phyloP scores from a whole-genome alignment of 257 asterid genomes.

The Solanum bulbocastanum region DNA sequence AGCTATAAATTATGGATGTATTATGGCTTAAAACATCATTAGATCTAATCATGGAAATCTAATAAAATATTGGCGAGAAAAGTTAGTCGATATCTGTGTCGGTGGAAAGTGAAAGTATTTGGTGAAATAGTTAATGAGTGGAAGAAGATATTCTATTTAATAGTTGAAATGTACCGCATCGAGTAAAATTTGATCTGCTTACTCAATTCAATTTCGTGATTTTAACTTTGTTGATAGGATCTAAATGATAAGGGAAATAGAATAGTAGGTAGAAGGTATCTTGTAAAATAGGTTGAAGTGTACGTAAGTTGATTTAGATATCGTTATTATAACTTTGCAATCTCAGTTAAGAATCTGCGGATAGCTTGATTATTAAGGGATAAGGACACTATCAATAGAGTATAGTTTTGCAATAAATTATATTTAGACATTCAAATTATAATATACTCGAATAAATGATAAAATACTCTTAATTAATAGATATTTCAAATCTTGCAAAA shows the following conservation, averaged over 20 bases:
- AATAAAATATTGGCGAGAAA: too few relatives aligned
- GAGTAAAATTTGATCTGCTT: background rate
- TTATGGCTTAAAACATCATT: too few relatives aligned
- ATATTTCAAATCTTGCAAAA: background rate
- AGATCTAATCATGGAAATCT: too few relatives aligned
- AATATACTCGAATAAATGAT: background rate
- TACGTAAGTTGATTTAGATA: background rate
- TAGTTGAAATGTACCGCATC: background rate
- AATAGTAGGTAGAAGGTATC: background rate
- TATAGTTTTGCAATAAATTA: background rate
- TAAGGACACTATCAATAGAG: background rate
- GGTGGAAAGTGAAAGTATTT: too few relatives aligned
- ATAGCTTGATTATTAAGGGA: background rate
- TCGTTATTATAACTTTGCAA: too few relatives aligned
- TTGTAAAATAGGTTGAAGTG: background rate
- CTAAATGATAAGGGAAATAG: too few relatives aligned
- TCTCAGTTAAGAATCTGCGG: too few relatives aligned
- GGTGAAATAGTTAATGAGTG: background rate
- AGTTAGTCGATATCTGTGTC: too few relatives aligned
- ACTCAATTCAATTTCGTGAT: background rate
- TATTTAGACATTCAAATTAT: background rate
- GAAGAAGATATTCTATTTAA: background rate
- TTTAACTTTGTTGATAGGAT: background rate
- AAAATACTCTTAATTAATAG: background rate
- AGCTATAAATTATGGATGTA: too few relatives aligned